A percentile compares a stretch with the other conserved stretches of the same genome.
phyloP scores from a whole-genome alignment of 1,284 basidiomycete genomes.

The Amylostereum areolatum region DNA sequence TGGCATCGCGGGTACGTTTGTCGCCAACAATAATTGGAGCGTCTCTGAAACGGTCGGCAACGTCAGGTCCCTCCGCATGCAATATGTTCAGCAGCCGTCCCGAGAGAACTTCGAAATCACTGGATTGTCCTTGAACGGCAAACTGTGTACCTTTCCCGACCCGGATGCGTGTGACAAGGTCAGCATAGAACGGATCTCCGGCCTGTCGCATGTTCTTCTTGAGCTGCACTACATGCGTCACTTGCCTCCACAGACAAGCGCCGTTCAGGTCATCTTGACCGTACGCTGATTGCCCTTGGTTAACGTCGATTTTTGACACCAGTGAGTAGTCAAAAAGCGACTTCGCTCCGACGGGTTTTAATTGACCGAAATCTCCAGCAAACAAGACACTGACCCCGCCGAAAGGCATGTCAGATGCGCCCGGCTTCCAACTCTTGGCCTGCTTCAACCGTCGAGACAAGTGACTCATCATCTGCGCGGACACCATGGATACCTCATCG shows the following conservation, averaged over 20 bases:
- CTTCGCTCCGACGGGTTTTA: conserved; percentile 2
- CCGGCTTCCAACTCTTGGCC: not conserved
- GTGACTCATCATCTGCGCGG: not conserved
- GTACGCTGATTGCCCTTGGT: not conserved
- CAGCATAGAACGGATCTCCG: not conserved
- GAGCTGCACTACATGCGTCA: not conserved
- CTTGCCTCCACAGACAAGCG: not conserved
- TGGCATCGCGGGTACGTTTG: not conserved
- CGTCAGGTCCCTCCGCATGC: not conserved
- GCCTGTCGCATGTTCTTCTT: not conserved
- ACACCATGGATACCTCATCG: conserved; percentile 3
- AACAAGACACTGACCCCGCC: conserved; percentile 12
- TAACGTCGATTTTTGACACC: not conserved
- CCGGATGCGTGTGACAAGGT: not conserved
- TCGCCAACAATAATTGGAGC: not conserved
- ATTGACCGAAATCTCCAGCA: conserved; percentile 12
- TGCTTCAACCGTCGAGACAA: not conserved
- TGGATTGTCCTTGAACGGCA: not conserved
- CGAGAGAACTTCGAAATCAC: not conserved
- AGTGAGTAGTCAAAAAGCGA: conserved; percentile 1
- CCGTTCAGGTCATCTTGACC: conserved; percentile 2
- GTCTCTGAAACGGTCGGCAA: not conserved
- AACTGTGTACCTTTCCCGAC: not conserved
- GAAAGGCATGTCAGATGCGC: conserved; percentile 1
- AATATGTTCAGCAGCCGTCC: not conserved